phyloP scores from a whole-genome alignment of 1,284 basidiomycete species.

The Fereydounia khargensis region DNA sequence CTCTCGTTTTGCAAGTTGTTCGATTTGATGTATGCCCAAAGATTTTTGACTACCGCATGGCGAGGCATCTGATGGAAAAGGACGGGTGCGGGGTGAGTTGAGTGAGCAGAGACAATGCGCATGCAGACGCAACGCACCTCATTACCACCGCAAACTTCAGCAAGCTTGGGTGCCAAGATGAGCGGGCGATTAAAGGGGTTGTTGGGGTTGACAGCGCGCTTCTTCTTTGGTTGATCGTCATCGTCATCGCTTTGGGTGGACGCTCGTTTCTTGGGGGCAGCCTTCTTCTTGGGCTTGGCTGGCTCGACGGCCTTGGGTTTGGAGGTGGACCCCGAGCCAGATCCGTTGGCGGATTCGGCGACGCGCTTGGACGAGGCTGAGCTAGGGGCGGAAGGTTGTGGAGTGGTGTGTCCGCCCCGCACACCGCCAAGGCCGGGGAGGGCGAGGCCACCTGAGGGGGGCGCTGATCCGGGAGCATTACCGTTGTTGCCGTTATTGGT shows the following conservation, averaged over 20 bases:
- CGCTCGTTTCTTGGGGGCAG: slow-evolving; percentile 21
- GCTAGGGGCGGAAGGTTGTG: neutral
- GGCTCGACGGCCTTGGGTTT: slow-evolving; percentile 21
- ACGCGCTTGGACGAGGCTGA: slow-evolving; percentile 15
- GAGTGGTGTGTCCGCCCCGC: slow-evolving; percentile 19
- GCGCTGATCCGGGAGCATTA: slow-evolving; percentile 14
- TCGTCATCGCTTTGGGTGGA: slow-evolving; percentile 23
- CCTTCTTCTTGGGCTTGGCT: slow-evolving; percentile 47
- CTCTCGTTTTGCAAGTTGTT: slow-evolving; percentile 75
- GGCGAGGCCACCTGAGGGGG: slow-evolving; percentile 29
- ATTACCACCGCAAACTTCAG: slow-evolving; percentile 51
- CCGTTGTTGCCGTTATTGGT: slow-evolving; percentile 16
- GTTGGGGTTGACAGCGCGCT: slow-evolving; percentile 50
- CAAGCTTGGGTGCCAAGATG: slow-evolving; percentile 41
- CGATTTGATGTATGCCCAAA: slow-evolving; percentile 80
- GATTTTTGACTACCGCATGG: slow-evolving; percentile 80
- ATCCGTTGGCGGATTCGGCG: slow-evolving; percentile 11
- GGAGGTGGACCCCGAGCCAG: slow-evolving; percentile 23
- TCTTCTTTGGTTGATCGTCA: slow-evolving; percentile 29
- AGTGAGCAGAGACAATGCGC: neutral
- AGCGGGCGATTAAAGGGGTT: slow-evolving; percentile 55
- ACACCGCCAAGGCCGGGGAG: slow-evolving; percentile 44
- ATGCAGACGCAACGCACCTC: slow-evolving; percentile 30
- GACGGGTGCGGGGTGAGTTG: neutral
- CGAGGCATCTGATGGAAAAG: slow-evolving; percentile 65